Conservation (phyloP, 225 moss, liverwort and hornwort species). For the Marchantia polymorpha region DNA sequence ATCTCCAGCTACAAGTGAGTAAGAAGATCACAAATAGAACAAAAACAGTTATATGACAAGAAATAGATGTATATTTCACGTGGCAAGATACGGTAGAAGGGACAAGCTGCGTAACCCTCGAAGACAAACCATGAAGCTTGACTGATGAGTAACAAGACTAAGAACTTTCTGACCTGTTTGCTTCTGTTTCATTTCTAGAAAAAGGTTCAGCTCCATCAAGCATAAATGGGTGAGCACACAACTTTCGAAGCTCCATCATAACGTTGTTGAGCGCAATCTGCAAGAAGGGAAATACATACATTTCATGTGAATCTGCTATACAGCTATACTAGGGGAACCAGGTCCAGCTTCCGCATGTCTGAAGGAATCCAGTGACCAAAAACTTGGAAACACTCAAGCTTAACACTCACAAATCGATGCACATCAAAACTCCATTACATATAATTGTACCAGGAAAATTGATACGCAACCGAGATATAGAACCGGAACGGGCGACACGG, state of each 20-base stretch:
- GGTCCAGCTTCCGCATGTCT: background rate
- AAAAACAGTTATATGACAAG: no score
- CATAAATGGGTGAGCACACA: conserved; percentile 95
- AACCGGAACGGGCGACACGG: no score
- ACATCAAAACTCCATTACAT: no score
- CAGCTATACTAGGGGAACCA: no score
- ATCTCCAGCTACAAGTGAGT: background rate
- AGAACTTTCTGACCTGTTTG: conserved; percentile 68
- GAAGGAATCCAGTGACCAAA: background rate
- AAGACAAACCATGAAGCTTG: background rate
- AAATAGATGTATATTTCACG: no score
- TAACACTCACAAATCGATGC: no score
- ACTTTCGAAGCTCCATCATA: conserved; percentile 93
- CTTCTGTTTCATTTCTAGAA: conserved; percentile 79
- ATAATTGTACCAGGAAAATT: no score
- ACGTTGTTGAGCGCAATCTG: conserved; percentile 94
- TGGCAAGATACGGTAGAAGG: no score
- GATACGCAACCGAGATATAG: no score
- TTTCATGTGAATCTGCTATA: background rate
- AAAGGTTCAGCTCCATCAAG: conserved; percentile 89
- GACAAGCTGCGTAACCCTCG: no score
- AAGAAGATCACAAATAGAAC: no score
- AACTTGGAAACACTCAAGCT: background rate
- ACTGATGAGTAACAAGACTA: background rate
- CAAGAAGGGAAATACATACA: conserved; percentile 13